Conservation (phyloP, 768 basidiomycete genomes). For the Fomitopsis serialis region DNA sequence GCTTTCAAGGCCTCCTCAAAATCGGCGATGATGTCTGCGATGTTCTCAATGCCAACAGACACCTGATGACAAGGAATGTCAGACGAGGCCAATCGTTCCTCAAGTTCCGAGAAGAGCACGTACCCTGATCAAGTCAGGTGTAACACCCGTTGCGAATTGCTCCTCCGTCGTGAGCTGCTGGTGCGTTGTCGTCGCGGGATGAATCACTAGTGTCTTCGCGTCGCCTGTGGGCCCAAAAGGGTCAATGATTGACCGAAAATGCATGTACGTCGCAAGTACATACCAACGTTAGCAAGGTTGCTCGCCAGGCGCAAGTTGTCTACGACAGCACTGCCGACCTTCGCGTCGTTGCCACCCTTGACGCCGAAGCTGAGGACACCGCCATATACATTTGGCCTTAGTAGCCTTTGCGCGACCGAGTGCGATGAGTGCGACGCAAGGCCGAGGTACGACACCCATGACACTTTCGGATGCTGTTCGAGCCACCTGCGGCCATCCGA, state of each 20-base stretch:
- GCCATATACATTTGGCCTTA: constrained; percentile 53
- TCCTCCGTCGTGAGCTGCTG: constrained; percentile 60
- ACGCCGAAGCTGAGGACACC: constrained; percentile 79
- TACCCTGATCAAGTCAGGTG: constrained; percentile 71
- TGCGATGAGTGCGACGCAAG: constrained; percentile 59
- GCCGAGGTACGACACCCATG: constrained; percentile 80
- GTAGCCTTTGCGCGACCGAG: constrained; percentile 46
- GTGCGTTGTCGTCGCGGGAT: constrained; percentile 76
- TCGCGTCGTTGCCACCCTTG: constrained; percentile 38
- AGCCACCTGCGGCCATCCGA: constrained; percentile 49
- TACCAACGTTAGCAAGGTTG: constrained; percentile 68
- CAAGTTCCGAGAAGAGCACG: too few species aligned
- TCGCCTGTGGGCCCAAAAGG: constrained; percentile 35
- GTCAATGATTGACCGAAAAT: not conserved
- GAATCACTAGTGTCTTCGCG: constrained; percentile 78
- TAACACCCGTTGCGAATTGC: constrained; percentile 58
- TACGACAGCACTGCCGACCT: constrained; percentile 52
- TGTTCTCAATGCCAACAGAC: constrained; percentile 37
- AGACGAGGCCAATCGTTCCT: too few species aligned
- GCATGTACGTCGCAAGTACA: constrained; percentile 14
- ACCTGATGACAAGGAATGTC: constrained; percentile 27
- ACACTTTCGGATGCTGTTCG: constrained; percentile 55
- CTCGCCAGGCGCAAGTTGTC: constrained; percentile 70
- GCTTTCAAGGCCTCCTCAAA: constrained; percentile 33
- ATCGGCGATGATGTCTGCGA: constrained; percentile 39